Base-by-base conservation (phyloP, 1,139 yeast genomes). In the Hemisphaericaspora xylofermentans region DNA sequence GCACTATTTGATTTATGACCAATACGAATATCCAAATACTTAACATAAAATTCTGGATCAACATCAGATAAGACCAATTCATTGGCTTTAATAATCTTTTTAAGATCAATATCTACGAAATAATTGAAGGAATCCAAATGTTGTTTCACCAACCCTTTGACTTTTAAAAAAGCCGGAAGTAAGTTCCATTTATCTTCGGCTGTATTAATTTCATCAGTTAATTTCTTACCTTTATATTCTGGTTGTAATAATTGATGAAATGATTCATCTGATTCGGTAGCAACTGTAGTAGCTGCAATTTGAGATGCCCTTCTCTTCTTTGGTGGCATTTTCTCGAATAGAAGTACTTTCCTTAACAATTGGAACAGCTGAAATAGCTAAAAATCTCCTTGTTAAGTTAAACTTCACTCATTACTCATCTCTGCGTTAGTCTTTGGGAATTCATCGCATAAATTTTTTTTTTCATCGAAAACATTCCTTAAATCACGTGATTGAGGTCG, bases 121-220 rank as follows among this genome's bases (percentile, higher is more conserved):
- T 88, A 93, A 60, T 93, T 91, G 74, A 89, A 93, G 14, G 98
- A 93, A 58, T 93, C 98, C 58, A 94, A 71, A 70, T 93, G 98
- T 67, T 93, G 99, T 57, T 94, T 93, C 36, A 93, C 98, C 39
- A 93, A 71, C 40, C 99, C 99, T 61, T 93, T 93, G 35, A 94
- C 96, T 58, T 89, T 89, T 46, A 93, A 70, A 58, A 93, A 93
- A 0, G 98, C 98, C 0, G 99, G 99, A 35, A 93, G 67, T 42
- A 93, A 71, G 54, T 93, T 85, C 99, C 99, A 93, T 64, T 93
- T 93, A 64, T 93, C 99, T 56, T 85, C 72, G 12, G 95, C 95
- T 0, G 97, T 88, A 54, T 81, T 81, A 60, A 93, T 84, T 51
- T 87, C 88, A 66, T 93, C 99, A 1, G 95, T 80, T 46, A 91